Evolutionary conservation across 148 eudicot genomes (phyloP), one percentile per base, ranked within the genome.

Genomic region (Heliamphora exappendiculata): DNA sequence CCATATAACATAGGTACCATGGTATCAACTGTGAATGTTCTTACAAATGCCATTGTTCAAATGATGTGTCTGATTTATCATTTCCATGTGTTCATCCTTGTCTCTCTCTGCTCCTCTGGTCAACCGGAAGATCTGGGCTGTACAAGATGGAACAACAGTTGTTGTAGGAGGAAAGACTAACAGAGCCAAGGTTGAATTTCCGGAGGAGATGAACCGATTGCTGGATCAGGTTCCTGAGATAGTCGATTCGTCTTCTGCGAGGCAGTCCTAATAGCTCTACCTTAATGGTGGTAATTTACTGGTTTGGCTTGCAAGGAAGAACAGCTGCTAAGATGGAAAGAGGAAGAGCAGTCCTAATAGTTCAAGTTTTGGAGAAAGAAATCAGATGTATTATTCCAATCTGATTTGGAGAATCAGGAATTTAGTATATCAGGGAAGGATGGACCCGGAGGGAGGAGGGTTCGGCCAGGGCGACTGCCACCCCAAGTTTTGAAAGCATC

Each of bases 151-250:
- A 87, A 93, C 94, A 49, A 75, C 88, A 31, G 91, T 89, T 82
- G 88, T 93, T 28, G 70, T 96, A 39, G 98, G 99, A 55, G 99
- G 99, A 68, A 95, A 93, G 86, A 89, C 97, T n/a, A 95, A 95
- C 83, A 87, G 97, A 64, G 97, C 96, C 73, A 93, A 93, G 85
- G 85, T 70, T 58, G 97, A 87, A 81, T 91, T 93, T 77, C 88
- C 98, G 1, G 91, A 86, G 3, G 89, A 91, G 79, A 77, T 96
- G 78, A 89, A 96, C 78, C 51, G 74, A 74, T 81, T 91, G 80
- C 89, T 96, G 28, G 89, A 96, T 86, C 87, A 83, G 41, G 96
- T 92, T 68, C 98, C 98, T 20, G 98, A 94, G 77, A 76, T 92
- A 53, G 86, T 92, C 47, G 89, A 90, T 51, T 80, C 84, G 29